phyloP scores from a whole-genome alignment of 176 grass and related monocot species.

The Cenchrus americanus region DNA sequence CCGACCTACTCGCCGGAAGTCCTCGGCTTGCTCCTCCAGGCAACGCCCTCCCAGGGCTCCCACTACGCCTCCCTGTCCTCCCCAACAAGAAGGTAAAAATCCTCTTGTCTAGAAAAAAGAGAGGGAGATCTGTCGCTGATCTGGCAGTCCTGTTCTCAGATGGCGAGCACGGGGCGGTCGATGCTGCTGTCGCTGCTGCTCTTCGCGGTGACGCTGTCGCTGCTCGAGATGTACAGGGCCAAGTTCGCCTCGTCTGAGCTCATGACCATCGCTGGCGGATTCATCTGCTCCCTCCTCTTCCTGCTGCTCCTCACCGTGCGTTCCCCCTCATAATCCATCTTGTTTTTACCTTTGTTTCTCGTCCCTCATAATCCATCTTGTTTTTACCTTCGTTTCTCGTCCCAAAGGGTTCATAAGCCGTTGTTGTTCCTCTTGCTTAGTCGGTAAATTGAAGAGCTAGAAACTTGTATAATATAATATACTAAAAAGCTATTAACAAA shows the following conservation, averaged over 20 bases:
- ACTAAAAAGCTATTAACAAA: background rate
- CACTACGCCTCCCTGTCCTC: too few relatives aligned
- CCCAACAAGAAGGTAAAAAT: too few relatives aligned
- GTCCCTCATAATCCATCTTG: background rate
- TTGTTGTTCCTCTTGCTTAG: background rate
- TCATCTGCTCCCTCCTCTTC: conserved; percentile 91
- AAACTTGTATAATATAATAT: conserved; percentile 21
- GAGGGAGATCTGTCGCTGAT: too few relatives aligned
- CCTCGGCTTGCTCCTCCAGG: too few relatives aligned
- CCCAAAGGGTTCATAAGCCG: background rate
- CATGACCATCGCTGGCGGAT: conserved; percentile 91
- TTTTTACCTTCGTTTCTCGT: background rate
- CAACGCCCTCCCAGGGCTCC: too few relatives aligned
- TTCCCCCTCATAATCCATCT: background rate
- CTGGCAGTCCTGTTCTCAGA: conserved; percentile 24
- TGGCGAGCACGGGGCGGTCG: conserved; percentile 77
- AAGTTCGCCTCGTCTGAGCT: conserved; percentile 91
- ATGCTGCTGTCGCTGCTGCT: conserved; percentile 83
- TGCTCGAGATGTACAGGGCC: conserved; percentile 87
- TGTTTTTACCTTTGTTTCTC: background rate
- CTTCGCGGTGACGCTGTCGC: conserved; percentile 87
- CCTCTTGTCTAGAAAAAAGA: too few relatives aligned
- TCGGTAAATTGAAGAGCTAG: conserved; percentile 27
- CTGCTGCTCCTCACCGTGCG: conserved; percentile 81
- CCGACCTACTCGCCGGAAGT: too few relatives aligned